Evolutionary conservation across 768 basidiomycete species (phyloP), one percentile per base, ranked within the genome.

Genomic region (Trametes punicea): DNA sequence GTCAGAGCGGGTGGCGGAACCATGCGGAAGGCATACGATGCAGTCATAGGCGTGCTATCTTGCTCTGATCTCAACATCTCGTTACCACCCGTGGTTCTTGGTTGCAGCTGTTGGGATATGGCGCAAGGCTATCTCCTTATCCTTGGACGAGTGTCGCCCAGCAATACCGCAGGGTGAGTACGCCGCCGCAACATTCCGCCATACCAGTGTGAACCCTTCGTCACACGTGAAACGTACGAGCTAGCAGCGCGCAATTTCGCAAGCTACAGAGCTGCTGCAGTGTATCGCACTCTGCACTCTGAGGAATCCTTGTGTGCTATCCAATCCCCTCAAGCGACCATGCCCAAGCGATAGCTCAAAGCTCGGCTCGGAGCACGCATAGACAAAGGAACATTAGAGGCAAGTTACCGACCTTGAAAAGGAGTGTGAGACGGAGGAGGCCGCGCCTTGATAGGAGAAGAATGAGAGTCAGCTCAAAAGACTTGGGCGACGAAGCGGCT

Each of bases 401-500:
- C 64, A 63, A 62, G 56, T 53, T 54, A 69, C 75, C 57, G 60
- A 84, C 84, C 80, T 81, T 74, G 72, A 62, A 46, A 85, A 83
- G 60, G 84, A 87, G 67, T 71, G 82, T 80, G 69, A 68, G 64
- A 76, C 82, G 83, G 82, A 85, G 82, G 83, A 82, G 81, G 84
- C 84, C 84, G 82, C 77, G 75, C 83, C 82, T 83, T 71, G 67
- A 64, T 45, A 55, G 54, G 59, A 51, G 44, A 42, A 55, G 55
- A 55, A 59, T 59, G 57, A 31, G 53, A 46, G 59, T 67, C 62
- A 70, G 77, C 77, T 46, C 50, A 36, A 25, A 58, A 51, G 56
- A 50, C 40, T 20, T 50, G 55, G 39, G 41, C 25, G 55, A 53
- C 53, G 44, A 36, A 76, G 71, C 70, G 70, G 57, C 45, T 58